These are phyloP conservation scores for Arabidopsis suecica DNA, from an alignment of 345 rosid species.

Conservation along the genomic window DNA sequence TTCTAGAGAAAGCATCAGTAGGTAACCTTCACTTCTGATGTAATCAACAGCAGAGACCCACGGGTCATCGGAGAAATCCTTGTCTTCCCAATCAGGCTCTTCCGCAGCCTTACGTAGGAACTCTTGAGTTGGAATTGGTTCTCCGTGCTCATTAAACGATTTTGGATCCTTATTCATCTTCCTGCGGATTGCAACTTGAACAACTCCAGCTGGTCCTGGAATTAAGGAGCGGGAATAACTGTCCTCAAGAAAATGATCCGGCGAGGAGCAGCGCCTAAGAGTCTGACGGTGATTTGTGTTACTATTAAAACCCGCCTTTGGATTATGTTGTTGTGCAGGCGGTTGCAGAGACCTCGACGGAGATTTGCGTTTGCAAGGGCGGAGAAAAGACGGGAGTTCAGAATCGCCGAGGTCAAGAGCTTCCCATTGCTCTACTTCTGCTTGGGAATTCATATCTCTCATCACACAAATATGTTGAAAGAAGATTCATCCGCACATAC, in stretches of 20 bases:
- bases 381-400: constrained; percentile 55
- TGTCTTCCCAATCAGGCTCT: constrained; percentile 57
- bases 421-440: constrained; percentile 69
- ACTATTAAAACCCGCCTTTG: constrained; percentile 16
- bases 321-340: not conserved
- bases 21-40: constrained; percentile 60
- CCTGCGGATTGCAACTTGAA: constrained; percentile 70
- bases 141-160: constrained; percentile 39
- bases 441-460: constrained; percentile 39
- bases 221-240: constrained; percentile 43
- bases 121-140: constrained; percentile 72
- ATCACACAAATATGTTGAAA: not conserved
- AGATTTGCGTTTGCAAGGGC: constrained; percentile 63
- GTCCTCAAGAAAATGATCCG: constrained; percentile 3
- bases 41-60: constrained; percentile 76
- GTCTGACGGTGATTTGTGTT: constrained; percentile 13
- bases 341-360: constrained; percentile 15
- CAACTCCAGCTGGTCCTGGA: constrained; percentile 81
- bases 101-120: constrained; percentile 68
- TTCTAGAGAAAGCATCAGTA: constrained; percentile 8
- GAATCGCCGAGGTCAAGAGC: constrained; percentile 72
- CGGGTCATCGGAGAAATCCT: constrained; percentile 61
- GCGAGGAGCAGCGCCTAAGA: constrained; percentile 39
- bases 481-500: constrained; percentile 39
- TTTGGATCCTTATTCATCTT: constrained; percentile 39